Evolutionary conservation across 2,329 filamentous ascomycete genomes (phyloP).

Genomic region (Parasarocladium wereldwijsianum): DNA sequence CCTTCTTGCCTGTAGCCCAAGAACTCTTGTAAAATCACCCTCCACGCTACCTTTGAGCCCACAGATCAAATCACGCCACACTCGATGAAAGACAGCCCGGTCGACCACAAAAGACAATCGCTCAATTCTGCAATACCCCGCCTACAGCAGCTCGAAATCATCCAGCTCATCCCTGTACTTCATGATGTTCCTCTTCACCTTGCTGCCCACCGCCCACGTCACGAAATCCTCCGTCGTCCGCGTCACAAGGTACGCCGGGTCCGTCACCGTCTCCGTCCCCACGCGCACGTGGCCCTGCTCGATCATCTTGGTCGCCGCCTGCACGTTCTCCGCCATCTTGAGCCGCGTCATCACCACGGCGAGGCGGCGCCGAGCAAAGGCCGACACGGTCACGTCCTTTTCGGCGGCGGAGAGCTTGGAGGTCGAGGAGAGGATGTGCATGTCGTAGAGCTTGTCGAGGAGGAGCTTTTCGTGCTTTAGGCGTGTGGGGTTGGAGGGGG

Average conservation of each 20-base stretch:
- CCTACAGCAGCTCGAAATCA: conserved; percentile 79
- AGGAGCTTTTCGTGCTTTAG: conserved; percentile 75
- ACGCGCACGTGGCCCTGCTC: conserved; percentile 91
- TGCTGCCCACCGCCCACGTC: conserved; percentile 89
- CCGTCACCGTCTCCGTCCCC: conserved; percentile 78
- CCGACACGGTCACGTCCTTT: conserved; percentile 74
- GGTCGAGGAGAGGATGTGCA: conserved; percentile 67
- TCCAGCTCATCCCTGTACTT: conserved; percentile 90
- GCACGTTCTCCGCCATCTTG: conserved; percentile 83
- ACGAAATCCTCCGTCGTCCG: conserved; percentile 90
- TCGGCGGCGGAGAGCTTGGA: conserved; percentile 77
- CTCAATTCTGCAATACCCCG: too few species aligned
- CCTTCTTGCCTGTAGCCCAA: too few species aligned
- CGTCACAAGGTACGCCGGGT: conserved; percentile 79
- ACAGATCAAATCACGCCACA: too few species aligned
- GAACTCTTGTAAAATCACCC: too few species aligned
- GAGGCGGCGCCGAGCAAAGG: conserved; percentile 70
- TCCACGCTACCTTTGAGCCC: too few species aligned
- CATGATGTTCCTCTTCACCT: conserved; percentile 94
- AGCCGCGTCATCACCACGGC: conserved; percentile 84
- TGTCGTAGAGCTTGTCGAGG: conserved; percentile 82
- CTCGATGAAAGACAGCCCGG: too few species aligned
- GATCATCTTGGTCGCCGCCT: conserved; percentile 72
- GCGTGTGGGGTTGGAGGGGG: conserved; percentile 62
- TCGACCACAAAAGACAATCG: too few species aligned